Conservation (phyloP, 345 rosid genomes). For the Pugionium cornutum region DNA sequence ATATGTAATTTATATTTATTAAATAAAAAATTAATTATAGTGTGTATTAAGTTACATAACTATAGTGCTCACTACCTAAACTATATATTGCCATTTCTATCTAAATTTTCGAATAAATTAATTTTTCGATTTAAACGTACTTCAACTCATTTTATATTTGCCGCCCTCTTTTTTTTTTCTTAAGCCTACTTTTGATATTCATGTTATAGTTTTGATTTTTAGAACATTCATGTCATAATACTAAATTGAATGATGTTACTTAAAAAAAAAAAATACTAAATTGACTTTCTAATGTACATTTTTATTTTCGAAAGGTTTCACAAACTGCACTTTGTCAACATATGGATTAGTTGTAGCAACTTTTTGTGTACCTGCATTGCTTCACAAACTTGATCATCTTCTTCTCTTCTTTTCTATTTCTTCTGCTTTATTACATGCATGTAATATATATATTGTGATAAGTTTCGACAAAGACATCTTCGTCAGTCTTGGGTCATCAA, state of each 20-base stretch:
- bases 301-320: background rate
- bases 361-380: conserved; percentile 42
- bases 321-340: conserved; percentile 38
- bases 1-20: no score
- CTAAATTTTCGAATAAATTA: no score
- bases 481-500: conserved; percentile 15
- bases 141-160: no score
- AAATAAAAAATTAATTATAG: no score
- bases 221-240: background rate
- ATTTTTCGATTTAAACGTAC: no score
- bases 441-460: conserved; percentile 13
- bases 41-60: no score
- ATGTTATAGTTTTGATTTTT: background rate
- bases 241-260: no score
- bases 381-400: conserved; percentile 40
- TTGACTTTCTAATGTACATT: background rate
- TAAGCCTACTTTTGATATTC: no score
- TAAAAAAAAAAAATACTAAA: no score
- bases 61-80: no score
- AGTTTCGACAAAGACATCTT: conserved; percentile 24
- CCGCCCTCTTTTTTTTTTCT: no score
- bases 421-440: background rate
- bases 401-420: conserved; percentile 32
- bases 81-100: no score
- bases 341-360: conserved; percentile 46